Base-by-base conservation (phyloP, 345 rosid species). In the Euphorbia tirucalli region DNA sequence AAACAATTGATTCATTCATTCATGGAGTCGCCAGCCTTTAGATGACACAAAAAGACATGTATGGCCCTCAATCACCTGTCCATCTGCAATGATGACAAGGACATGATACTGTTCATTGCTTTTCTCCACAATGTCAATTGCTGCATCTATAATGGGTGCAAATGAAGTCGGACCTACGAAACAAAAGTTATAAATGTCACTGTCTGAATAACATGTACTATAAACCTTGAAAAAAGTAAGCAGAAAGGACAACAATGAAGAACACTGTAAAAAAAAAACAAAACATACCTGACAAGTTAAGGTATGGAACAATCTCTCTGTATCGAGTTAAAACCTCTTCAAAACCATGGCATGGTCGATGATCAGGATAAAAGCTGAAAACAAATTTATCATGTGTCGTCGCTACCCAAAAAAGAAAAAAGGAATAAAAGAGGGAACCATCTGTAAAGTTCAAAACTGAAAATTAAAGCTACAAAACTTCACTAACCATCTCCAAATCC, bases 401-500 rank as follows among this genome's bases (percentile, higher is more conserved):
- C 59, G 83, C 98, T 94, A 79, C 78, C 50, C 50, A 19, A 48
- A 18, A 64, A 72, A 25, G 1, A 50, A n/a, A 25, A 67, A 56
- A 28, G 13, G 31, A 84, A 62, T 61, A 74, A 49, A 56, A 71
- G 30, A 69, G 50, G 22, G 24, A 32, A 74, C 60, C 24, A 37
- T 74, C 50, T 62, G 71, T 25, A 32, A 46, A 66, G 15, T 57
- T 27, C 2, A 11, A 70, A 60, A 37, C 11, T 3, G 18, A 60
- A 75, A 11, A 32, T 3, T 59, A 24, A 30, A 55, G 70, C 59
- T 44, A 73, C 44, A 71, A 27, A 46, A n/a, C 55, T 66, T 44
- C 11, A 78, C 92, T 87, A 68, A 94, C 98, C 92, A 66, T 94
- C 98, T 2, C 98, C 98, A 83, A 94, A 94, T 69, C 98, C 98